These are phyloP conservation scores for Didymellaceae sp. DNA, from an alignment of 2,329 filamentous ascomycete genomes.

Conservation along the genomic window DNA sequence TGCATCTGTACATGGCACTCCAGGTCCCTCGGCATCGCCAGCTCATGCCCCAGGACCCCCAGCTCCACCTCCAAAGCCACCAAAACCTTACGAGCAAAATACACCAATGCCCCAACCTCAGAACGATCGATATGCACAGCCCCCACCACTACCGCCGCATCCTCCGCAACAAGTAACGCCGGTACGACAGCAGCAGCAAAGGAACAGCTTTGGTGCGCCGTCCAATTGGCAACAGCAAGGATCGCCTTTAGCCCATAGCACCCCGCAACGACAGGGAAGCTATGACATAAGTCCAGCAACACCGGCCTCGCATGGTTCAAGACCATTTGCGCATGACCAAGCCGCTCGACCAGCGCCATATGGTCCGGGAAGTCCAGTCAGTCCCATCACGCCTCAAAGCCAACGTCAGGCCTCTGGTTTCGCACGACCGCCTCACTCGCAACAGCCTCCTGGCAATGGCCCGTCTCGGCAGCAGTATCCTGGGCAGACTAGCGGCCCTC, in stretches of 20 bases:
- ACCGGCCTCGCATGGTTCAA: conserved; percentile 34
- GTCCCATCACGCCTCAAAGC: conserved; percentile 43
- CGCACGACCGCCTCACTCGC: conserved; percentile 27
- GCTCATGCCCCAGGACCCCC: conserved; percentile 34
- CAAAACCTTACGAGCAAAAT: conserved; percentile 43
- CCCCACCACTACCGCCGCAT: conserved; percentile 46
- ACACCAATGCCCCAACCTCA: conserved; percentile 32
- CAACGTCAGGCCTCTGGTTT: conserved; percentile 31
- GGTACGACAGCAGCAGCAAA: conserved; percentile 26
- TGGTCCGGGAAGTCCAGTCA: conserved; percentile 45
- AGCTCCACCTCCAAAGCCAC: conserved; percentile 58
- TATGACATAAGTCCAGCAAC: conserved; percentile 37
- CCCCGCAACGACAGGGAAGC: conserved; percentile 28
- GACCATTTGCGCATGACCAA: conserved; percentile 39
- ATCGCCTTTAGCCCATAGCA: conserved; percentile 20
- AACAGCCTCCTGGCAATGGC: conserved; percentile 20
- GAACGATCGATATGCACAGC: conserved; percentile 36
- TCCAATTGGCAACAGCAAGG: conserved; percentile 24
- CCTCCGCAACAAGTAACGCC: conserved; percentile 35
- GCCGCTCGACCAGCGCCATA: conserved; percentile 28
- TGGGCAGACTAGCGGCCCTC: not conserved
- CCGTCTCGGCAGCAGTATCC: conserved; percentile 24
- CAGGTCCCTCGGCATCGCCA: conserved; percentile 47
- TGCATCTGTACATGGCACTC: conserved; percentile 40
- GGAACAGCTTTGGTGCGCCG: conserved; percentile 25